Evolutionary conservation across 768 basidiomycete species (phyloP).

Genomic region (Coprinellus micaceus): DNA sequence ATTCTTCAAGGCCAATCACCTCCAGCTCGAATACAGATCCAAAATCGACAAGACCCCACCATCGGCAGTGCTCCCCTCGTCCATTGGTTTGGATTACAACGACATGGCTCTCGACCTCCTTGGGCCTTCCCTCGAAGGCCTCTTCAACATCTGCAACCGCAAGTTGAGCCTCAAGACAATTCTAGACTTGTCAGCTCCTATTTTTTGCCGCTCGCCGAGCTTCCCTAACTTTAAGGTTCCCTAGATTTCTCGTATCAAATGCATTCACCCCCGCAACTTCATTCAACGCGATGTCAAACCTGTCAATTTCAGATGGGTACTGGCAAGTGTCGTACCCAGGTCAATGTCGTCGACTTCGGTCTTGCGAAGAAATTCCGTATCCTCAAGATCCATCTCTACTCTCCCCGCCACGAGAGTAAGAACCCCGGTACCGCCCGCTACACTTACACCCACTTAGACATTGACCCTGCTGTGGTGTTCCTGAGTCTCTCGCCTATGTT

Average conservation of each 20-base stretch:
- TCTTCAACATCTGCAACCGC: conserved; percentile 95
- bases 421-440: conserved; percentile 98
- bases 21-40: conserved; percentile 98
- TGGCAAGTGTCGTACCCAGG: conserved; percentile 98
- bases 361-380: conserved; percentile 99
- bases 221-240: conserved; percentile 12
- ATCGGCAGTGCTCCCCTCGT: conserved; percentile 99
- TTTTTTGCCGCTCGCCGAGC: conserved; percentile 14
- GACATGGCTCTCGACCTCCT: conserved; percentile 99
- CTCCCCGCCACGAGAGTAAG: conserved; percentile 99
- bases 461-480: conserved; percentile 96
- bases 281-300: conserved; percentile 98
- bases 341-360: conserved; percentile 98
- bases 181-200: conserved; percentile 72
- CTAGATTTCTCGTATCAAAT: conserved; percentile 97
- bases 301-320: conserved; percentile 99
- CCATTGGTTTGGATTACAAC: conserved; percentile 96
- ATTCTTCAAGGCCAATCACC: conserved; percentile 99
- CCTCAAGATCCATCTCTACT: conserved; percentile 99
- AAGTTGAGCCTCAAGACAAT: conserved; percentile 98
- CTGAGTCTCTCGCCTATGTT: conserved; percentile 98
- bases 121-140: conserved; percentile 85
- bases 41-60: conserved; percentile 94
- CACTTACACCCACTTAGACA: conserved; percentile 97
- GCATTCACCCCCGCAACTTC: conserved; percentile 99